These are phyloP conservation scores for Nyctanthes arbortristis DNA, from an alignment of 257 asterid genomes.

Conservation along the genomic window DNA sequence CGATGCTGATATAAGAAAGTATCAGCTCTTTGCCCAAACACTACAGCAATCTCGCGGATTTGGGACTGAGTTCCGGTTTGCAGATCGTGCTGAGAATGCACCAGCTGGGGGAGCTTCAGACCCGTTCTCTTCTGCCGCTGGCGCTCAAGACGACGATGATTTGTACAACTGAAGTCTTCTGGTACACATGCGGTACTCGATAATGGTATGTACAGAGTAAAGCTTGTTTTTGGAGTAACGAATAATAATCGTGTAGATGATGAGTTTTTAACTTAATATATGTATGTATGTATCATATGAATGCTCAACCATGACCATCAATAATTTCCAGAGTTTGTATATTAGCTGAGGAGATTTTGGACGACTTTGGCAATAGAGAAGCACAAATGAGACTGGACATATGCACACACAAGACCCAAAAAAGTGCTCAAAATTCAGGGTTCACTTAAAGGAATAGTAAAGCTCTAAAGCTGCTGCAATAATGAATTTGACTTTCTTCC, in stretches of 20 bases:
- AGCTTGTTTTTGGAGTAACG: neutral
- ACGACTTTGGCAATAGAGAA: too few relatives aligned
- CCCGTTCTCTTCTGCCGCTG: constrained; percentile 32
- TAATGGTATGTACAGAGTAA: neutral
- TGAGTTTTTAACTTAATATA: neutral
- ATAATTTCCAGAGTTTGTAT: constrained; percentile 10
- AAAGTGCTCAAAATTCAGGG: neutral
- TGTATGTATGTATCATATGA: constrained; percentile 15
- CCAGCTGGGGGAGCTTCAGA: constrained; percentile 25
- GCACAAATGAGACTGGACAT: too few relatives aligned
- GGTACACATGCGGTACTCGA: too few relatives aligned
- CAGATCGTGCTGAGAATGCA: constrained; percentile 28
- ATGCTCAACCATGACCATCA: constrained; percentile 15
- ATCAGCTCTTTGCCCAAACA: constrained; percentile 51
- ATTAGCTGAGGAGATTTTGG: neutral
- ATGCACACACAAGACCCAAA: neutral
- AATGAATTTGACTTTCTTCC: neutral
- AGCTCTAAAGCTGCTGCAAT: constrained; percentile 2
- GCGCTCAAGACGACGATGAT: constrained; percentile 35
- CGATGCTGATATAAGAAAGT: constrained; percentile 47
- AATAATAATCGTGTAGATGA: constrained; percentile 5
- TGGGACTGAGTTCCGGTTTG: constrained; percentile 41
- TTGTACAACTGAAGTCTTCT: constrained; percentile 35
- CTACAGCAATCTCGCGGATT: constrained; percentile 48
- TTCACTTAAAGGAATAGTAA: neutral